phyloP scores from a whole-genome alignment of 2,329 filamentous ascomycete genomes.

The Tolypocladium inflatum region DNA sequence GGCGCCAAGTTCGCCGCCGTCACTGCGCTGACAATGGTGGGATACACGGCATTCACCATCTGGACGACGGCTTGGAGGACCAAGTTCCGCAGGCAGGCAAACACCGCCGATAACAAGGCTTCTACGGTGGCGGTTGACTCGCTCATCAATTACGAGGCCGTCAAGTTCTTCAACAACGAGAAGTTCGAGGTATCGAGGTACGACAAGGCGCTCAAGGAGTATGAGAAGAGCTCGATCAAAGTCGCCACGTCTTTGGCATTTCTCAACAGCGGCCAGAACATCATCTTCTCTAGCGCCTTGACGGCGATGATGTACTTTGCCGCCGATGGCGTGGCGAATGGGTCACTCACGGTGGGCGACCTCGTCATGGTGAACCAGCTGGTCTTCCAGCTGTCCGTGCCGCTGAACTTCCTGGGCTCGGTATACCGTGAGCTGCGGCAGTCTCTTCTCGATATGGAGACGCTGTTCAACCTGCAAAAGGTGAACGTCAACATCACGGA shows the following conservation, averaged over 20 bases:
- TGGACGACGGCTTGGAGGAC: slow-evolving; percentile 95
- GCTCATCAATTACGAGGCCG: slow-evolving; percentile 96
- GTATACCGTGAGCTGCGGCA: slow-evolving; percentile 94
- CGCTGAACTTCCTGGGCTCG: slow-evolving; percentile 94
- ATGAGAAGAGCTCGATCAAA: slow-evolving; percentile 93
- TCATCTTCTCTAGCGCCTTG: slow-evolving; percentile 91
- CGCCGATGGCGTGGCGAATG: slow-evolving; percentile 75
- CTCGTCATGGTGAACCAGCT: slow-evolving; percentile 98
- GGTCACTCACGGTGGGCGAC: slow-evolving; percentile 81
- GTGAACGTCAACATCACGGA: slow-evolving; percentile 86
- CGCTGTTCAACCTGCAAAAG: slow-evolving; percentile 92
- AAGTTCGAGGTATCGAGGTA: slow-evolving; percentile 88
- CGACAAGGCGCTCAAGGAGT: slow-evolving; percentile 74
- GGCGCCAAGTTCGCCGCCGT: slow-evolving; percentile 86
- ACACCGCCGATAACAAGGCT: slow-evolving; percentile 90
- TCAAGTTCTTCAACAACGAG: slow-evolving; percentile 99
- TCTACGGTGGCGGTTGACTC: slow-evolving; percentile 95
- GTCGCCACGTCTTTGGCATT: slow-evolving; percentile 88
- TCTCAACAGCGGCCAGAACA: slow-evolving; percentile 89
- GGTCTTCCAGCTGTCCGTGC: slow-evolving; percentile 94
- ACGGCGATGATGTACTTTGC: slow-evolving; percentile 98
- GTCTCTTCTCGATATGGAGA: slow-evolving; percentile 96
- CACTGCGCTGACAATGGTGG: slow-evolving; percentile 82
- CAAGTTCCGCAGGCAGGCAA: slow-evolving; percentile 89
- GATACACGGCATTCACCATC: slow-evolving; percentile 95